Base-by-base conservation (phyloP, 306 rosid genomes). In the Rosa lucieae region DNA sequence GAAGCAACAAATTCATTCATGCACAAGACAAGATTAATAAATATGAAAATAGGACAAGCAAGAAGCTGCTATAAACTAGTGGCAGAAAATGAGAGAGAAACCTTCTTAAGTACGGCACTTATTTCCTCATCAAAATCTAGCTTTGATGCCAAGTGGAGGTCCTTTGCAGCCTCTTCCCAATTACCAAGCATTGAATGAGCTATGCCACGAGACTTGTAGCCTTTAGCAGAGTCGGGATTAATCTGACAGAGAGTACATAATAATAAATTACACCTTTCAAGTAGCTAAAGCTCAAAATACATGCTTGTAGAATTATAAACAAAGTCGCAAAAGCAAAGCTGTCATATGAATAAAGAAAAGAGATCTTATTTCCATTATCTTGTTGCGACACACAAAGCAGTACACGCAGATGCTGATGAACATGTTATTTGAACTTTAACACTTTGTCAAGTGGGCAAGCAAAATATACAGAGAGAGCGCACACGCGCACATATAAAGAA, bases 181-280 rank as follows among this genome's bases (percentile, higher is more conserved):
- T 86, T 92, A 68, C 98, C 98, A 56, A 93, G 92, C 97, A 93
- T 77, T 56, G 98, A 73, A 15, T 80, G 87, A 23, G 98, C 98
- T 6, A 93, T 84, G 70, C 98, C 98, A 40, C 98, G 97, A 11
- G 98, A 82, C 85, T 93, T 93, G 85, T 93, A 88, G 53, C 98
- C 98, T 87, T 91, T 93, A 32, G 98, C 98, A 65, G 98, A 93
- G 87, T 93, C 98, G 1, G 98, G 98, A 85, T 93, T 93, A 70
- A 93, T 93, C 97, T 93, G 88, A 65, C 18, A 65, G 73, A 56
- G 15, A 83, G 18, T 12, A 56, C 62, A 72, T 75, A 59, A 59
- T 40, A 58, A 6, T 2, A 8, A 10, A 29, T 37, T 65, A 35
- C 63, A 58, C 35, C 63, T 49, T 18, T 23, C 70, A 61, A 46